Conservation (phyloP, 2,329 filamentous ascomycete genomes). For the Microcyclosporella mali region DNA sequence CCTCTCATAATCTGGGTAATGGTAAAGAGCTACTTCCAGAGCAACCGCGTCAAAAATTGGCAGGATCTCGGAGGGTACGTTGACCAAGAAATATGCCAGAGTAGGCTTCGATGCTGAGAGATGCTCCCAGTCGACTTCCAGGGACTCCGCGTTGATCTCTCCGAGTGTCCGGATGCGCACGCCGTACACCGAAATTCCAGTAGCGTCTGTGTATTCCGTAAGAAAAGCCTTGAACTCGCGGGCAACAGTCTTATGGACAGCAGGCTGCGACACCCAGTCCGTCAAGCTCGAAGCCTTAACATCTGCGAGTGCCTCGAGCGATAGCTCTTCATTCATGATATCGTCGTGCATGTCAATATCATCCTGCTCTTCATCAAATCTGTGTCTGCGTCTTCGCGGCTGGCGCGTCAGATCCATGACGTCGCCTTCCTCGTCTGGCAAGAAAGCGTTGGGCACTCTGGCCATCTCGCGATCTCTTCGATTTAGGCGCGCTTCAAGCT, state of each 20-base stretch:
- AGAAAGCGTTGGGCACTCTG: conserved; percentile 64
- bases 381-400: conserved; percentile 74
- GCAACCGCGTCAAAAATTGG: conserved; percentile 95
- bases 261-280: conserved; percentile 87
- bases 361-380: conserved; percentile 91
- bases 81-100: conserved; percentile 90
- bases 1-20: conserved; percentile 95
- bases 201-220: conserved; percentile 88
- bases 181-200: conserved; percentile 87
- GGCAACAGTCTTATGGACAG: conserved; percentile 87
- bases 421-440: conserved; percentile 72
- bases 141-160: conserved; percentile 90
- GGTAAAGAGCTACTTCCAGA: conserved; percentile 90
- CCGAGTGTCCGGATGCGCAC: conserved; percentile 91
- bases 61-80: conserved; percentile 88
- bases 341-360: conserved; percentile 84
- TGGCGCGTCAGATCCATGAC: conserved; percentile 80
- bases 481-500: conserved; percentile 66
- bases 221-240: conserved; percentile 96
- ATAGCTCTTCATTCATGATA: conserved; percentile 92
- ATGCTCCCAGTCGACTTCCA: conserved; percentile 95
- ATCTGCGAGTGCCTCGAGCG: conserved; percentile 82
- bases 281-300: conserved; percentile 89
- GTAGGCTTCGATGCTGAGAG: conserved; percentile 86
- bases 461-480: conserved; percentile 60